Conservation (phyloP, 2,329 filamentous ascomycete species). For the Beauveria brongniartii region DNA sequence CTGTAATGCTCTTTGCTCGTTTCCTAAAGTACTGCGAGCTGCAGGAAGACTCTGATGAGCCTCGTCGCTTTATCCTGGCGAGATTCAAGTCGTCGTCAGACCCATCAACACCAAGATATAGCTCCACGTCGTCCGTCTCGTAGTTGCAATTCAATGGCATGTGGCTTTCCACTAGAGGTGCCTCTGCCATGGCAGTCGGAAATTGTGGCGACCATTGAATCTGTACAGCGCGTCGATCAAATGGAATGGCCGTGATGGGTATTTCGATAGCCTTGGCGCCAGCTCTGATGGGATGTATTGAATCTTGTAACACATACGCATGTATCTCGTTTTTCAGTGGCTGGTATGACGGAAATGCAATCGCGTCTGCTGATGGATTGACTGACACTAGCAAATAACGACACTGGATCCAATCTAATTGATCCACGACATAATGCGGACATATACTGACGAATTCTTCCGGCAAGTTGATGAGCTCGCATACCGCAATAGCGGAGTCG, state of each 20-base stretch:
- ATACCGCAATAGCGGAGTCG: constrained; percentile 58
- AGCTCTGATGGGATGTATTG: constrained; percentile 5
- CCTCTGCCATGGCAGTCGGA: not conserved
- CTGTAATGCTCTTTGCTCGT: not conserved
- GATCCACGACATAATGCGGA: constrained; percentile 63
- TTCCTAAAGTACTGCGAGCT: not conserved
- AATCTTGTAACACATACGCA: constrained; percentile 23
- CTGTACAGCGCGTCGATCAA: not conserved
- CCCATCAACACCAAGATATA: not conserved
- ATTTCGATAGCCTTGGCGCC: constrained; percentile 11
- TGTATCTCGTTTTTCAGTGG: not conserved
- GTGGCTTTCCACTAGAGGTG: no score
- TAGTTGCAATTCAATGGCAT: not conserved
- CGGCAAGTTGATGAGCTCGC: constrained; percentile 76
- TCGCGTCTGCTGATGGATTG: constrained; percentile 8
- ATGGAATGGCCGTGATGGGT: constrained; percentile 21
- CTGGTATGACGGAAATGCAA: constrained; percentile 12
- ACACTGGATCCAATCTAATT: constrained; percentile 83
- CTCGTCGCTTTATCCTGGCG: not conserved
- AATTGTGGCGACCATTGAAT: no score
- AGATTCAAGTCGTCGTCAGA: not conserved
- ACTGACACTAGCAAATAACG: constrained; percentile 63
- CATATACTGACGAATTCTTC: constrained; percentile 43
- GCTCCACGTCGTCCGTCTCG: not conserved
- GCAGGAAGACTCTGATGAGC: not conserved